A percentile compares a stretch with the other conserved stretches of the same genome.
These are phyloP conservation scores for Lentinula aciculospora DNA, from an alignment of 768 basidiomycete species.

Conservation along the genomic window DNA sequence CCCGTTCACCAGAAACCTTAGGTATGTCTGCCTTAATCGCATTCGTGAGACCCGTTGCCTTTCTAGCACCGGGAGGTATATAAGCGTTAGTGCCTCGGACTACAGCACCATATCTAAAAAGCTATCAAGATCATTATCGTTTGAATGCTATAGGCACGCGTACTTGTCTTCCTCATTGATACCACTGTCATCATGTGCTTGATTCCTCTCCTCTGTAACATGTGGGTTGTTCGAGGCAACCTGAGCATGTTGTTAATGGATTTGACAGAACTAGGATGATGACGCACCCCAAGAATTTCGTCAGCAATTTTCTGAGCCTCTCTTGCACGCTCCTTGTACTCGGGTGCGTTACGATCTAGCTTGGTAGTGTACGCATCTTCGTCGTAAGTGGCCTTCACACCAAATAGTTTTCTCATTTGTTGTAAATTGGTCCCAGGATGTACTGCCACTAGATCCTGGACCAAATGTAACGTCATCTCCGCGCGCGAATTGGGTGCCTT, in stretches of 20 bases:
- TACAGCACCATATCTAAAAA: constrained; percentile 82
- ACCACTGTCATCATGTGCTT: constrained; percentile 61
- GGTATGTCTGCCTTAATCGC: constrained; percentile 48
- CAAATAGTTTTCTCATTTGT: constrained; percentile 92
- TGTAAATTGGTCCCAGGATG: constrained; percentile 87
- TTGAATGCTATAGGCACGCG: constrained; percentile 18
- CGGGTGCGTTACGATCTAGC: constrained; percentile 76
- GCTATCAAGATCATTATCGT: constrained; percentile 17
- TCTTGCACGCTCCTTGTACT: constrained; percentile 85
- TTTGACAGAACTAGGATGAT: constrained; percentile 2
- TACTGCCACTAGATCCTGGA: constrained; percentile 33
- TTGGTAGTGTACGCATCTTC: constrained; percentile 95
- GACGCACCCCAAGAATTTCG: constrained; percentile 81
- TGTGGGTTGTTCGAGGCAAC: constrained; percentile 69
- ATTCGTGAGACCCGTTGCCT: constrained; percentile 26
- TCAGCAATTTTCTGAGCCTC: constrained; percentile 85
- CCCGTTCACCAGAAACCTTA: constrained; percentile 69
- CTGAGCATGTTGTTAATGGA: constrained; percentile 29
- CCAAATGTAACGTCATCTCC: constrained; percentile 74
- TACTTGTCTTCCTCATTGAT: constrained; percentile 96
- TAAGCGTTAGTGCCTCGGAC: constrained; percentile 86
- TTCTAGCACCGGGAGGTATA: constrained; percentile 88
- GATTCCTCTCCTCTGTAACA: constrained; percentile 81
- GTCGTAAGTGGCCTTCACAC: constrained; percentile 85
- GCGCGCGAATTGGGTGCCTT: constrained; percentile 19